These are phyloP conservation scores for Silene uniflora DNA, from an alignment of 148 eudicot species.

Conservation along the genomic window DNA sequence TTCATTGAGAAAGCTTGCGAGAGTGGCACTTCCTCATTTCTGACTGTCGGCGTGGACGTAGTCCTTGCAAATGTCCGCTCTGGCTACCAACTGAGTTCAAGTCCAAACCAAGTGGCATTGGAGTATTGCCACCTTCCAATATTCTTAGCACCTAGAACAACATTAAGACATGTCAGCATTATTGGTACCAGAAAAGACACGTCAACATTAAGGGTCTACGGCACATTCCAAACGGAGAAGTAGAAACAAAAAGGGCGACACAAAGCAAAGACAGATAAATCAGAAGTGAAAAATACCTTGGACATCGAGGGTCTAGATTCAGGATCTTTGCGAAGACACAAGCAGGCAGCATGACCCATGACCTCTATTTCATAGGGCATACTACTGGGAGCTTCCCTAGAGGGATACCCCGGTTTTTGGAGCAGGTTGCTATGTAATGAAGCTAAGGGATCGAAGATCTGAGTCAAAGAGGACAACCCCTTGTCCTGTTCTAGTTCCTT, in stretches of 20 bases:
- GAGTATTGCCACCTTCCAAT: slow-evolving; percentile 59
- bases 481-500: slow-evolving; percentile 40
- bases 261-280: not conserved
- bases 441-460: slow-evolving; percentile 40
- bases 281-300: slow-evolving; percentile 42
- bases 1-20: slow-evolving; percentile 66
- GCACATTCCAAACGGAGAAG: not conserved
- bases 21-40: slow-evolving; percentile 54
- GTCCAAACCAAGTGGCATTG: slow-evolving; percentile 51
- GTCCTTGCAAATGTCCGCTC: slow-evolving; percentile 64
- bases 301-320: slow-evolving; percentile 83
- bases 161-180: not conserved
- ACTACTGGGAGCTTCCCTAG: slow-evolving; percentile 33
- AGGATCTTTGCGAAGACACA: slow-evolving; percentile 86
- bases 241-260: no score
- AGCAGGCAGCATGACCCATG: slow-evolving; percentile 69
- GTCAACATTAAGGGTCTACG: no score
- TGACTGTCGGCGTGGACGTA: slow-evolving; percentile 29
- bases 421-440: slow-evolving; percentile 33
- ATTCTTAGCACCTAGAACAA: slow-evolving; percentile 53
- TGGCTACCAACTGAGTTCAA: slow-evolving; percentile 59
- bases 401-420: slow-evolving; percentile 35
- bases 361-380: slow-evolving; percentile 63
- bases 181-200: not conserved
- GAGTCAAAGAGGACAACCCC: slow-evolving; percentile 36